phyloP scores from a whole-genome alignment of 2,329 filamentous ascomycete species.

The Mollisia scopiformis region DNA sequence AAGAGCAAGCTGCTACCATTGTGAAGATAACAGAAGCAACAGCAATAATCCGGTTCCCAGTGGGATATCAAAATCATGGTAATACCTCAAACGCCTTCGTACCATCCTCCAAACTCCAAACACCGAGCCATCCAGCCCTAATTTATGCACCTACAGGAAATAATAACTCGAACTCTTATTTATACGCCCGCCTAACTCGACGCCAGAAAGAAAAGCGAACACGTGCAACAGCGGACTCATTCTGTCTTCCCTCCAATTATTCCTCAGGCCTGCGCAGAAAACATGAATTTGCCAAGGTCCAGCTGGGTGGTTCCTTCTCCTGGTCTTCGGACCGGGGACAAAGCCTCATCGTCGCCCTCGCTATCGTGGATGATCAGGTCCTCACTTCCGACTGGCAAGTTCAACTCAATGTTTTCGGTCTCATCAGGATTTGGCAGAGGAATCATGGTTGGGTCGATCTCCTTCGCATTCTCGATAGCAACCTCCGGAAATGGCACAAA shows the following conservation, averaged over 20 bases:
- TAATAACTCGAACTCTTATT: neutral
- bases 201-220: neutral
- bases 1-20: neutral
- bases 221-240: neutral
- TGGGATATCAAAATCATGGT: neutral
- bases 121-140: neutral
- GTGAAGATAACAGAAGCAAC: neutral
- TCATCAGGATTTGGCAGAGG: constrained; percentile 35
- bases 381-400: constrained; percentile 47
- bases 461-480: neutral
- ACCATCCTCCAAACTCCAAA: constrained; percentile 3
- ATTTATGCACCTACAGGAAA: neutral
- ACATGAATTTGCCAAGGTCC: constrained; percentile 23
- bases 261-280: neutral
- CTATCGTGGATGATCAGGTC: constrained; percentile 54
- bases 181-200: neutral
- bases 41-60: neutral
- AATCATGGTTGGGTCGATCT: constrained; percentile 40
- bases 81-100: neutral
- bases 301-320: constrained; percentile 14
- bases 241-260: neutral
- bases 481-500: constrained; percentile 33
- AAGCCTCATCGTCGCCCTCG: constrained; percentile 41
- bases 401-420: constrained; percentile 25
- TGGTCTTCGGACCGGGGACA: constrained; percentile 34